Percentiles rank a stretch among this genome's conserved stretches.
Conservation (phyloP, 2,329 filamentous ascomycete genomes). For the Coniochaeta sp. region DNA sequence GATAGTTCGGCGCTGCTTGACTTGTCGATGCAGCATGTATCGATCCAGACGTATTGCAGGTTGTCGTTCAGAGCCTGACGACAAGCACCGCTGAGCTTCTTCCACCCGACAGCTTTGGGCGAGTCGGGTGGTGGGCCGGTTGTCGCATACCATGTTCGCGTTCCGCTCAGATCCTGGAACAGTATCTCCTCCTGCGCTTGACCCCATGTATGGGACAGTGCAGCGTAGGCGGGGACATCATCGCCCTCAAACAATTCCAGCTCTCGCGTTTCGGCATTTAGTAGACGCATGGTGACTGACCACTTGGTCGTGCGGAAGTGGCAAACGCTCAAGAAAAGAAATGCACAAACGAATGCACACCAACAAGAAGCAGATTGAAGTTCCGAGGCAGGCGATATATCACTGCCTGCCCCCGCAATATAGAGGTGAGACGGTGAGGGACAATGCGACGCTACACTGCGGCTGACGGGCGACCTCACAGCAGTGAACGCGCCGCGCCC, state of each 20-base stretch:
- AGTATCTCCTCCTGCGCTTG: not conserved
- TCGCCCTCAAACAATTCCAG: not conserved
- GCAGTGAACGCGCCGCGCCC: no score
- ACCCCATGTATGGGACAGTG: not conserved
- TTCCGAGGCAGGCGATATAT: no score
- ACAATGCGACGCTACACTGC: not conserved
- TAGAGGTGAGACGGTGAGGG: not conserved
- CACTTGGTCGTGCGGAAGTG: not conserved
- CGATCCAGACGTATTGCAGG: not conserved
- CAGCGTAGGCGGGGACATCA: not conserved
- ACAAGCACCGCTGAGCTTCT: not conserved
- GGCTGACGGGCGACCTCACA: not conserved
- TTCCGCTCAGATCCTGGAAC: not conserved
- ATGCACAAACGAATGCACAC: no score
- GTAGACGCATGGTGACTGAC: not conserved
- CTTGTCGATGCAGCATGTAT: constrained; percentile 8
- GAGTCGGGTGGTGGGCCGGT: not conserved
- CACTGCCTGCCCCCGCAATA: not conserved
- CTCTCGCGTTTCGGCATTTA: not conserved
- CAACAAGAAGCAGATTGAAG: no score
- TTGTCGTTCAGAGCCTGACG: no score
- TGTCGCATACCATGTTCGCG: not conserved
- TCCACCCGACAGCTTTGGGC: not conserved
- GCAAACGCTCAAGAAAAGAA: not conserved
- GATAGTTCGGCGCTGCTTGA: constrained; percentile 5